These are phyloP conservation scores for Filobasidium wieringae DNA, from an alignment of 768 basidiomycete genomes.

Conservation along the genomic window DNA sequence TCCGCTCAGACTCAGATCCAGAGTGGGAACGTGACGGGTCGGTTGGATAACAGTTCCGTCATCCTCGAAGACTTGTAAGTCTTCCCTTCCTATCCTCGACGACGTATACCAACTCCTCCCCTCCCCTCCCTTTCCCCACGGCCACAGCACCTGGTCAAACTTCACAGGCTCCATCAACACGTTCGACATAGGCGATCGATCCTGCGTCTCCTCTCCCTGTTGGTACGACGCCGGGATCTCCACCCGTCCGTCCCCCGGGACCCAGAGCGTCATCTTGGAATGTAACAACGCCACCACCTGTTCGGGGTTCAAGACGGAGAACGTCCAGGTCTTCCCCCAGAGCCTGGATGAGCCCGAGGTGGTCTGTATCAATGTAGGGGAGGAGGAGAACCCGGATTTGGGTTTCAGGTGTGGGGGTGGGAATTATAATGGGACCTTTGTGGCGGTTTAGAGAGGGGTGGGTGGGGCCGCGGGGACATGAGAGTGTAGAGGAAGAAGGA, in stretches of 20 bases:
- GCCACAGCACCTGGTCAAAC: not conserved
- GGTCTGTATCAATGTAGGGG: constrained; percentile 16
- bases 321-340: constrained; percentile 21
- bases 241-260: constrained; percentile 15
- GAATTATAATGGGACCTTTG: constrained; percentile 7
- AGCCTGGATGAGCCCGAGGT: constrained; percentile 10
- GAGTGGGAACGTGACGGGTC: constrained; percentile 15
- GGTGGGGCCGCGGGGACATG: too few species aligned
- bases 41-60: constrained; percentile 23
- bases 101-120: not conserved
- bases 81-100: too few species aligned
- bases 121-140: too few species aligned
- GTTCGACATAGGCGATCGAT: constrained; percentile 22
- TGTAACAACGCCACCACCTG: constrained; percentile 22
- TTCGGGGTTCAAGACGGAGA: constrained; percentile 16
- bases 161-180: constrained; percentile 22
- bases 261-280: constrained; percentile 19
- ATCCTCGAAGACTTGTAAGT: constrained; percentile 18
- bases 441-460: not conserved
- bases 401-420: constrained; percentile 22
- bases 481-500: too few species aligned
- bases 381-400: constrained; percentile 19
- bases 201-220: constrained; percentile 23
- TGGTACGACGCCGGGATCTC: constrained; percentile 22
- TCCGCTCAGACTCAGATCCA: constrained; percentile 12